Base-by-base conservation (phyloP, 192 early-diverging fungal genomes). In the Backusella morwellensis region DNA sequence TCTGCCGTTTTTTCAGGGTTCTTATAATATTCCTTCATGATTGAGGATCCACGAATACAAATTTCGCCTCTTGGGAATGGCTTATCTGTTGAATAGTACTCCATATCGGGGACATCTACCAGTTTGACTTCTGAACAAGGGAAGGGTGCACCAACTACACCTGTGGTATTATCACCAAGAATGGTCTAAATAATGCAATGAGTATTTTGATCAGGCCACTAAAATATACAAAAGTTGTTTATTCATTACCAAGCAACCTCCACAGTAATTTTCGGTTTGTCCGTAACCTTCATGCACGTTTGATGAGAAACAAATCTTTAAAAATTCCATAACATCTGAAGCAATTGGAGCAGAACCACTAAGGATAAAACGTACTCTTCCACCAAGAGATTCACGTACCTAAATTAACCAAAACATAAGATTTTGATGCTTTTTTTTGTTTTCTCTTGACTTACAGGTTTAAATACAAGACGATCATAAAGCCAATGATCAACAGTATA, bases 31-130 rank as follows among this genome's bases (percentile, higher is more conserved):
- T 92, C 95, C 52, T 82, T 82, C 85, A 98, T 93, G 35, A 92
- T 87, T 23, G 84, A 86, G 36, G 85, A 68, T 12, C 97, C 97
- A 56, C 94, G 92, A 66, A 95, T 79, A 86, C 91, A 93, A 75
- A 99, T 88, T 85, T 99, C 97, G 73, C 97, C 97, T 32, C 97
- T 90, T 35, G 96, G 92, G 77, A 79, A 86, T 17, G 94, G 94
- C 78, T 89, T 88, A 82, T 96, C 95, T 40, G 87, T 88, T 14
- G 92, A 87, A 32, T 85, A 80, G 79, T 98, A 98, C 75, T 92
- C 91, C 95, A 98, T 96, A 40, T 90, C 87, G 15, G 96, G 95
- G 1, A 99, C 90, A 72, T 97, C 96, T 1, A 84, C 86, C 41
- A 99, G 88, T 84, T 96, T 97, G 66, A 96, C 84, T 82, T 97